Conservation (phyloP, 164 flowering plant species). For the Dillenia turbinata region DNA sequence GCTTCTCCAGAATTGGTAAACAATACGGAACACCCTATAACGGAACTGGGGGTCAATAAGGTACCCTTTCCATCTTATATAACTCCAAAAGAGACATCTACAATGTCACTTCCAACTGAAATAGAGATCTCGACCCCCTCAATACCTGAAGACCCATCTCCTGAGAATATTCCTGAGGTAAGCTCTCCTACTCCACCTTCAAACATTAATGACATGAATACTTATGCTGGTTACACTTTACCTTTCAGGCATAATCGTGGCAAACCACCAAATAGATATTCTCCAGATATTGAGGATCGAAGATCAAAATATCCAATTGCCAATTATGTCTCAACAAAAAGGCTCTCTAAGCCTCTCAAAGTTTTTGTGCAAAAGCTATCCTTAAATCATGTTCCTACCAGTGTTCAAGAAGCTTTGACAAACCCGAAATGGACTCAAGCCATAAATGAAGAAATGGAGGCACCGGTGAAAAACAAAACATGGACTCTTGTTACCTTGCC, state of each 20-base stretch:
- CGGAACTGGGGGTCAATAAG: no score
- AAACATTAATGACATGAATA: not conserved
- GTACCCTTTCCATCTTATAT: not conserved
- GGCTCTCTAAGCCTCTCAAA: conserved; percentile 6
- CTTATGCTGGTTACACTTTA: conserved; percentile 1
- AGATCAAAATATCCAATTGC: conserved; percentile 6
- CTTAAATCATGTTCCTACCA: conserved; percentile 7
- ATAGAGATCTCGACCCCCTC: conserved; percentile 2
- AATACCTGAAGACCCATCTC: conserved; percentile 9
- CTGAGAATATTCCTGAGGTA: conserved; percentile 10
- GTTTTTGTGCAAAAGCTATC: not conserved
- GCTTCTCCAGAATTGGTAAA: conserved; percentile 1
- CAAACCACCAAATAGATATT: not conserved
- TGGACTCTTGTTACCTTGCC: conserved; percentile 3
- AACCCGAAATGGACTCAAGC: conserved; percentile 11
- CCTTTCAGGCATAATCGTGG: conserved; percentile 7
- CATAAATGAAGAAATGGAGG: conserved; percentile 8
- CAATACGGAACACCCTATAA: not conserved
- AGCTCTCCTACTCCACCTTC: not conserved
- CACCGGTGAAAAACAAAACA: conserved; percentile 1
- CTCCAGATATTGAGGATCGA: conserved; percentile 4
- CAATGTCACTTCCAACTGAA: not conserved
- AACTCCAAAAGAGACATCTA: not conserved
- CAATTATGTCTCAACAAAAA: conserved; percentile 9
- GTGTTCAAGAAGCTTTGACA: conserved; percentile 7